Percentiles rank a stretch among this genome's conserved stretches.
Evolutionary conservation across 306 rosid genomes (phyloP).

Genomic region (Cicer arietinum): DNA sequence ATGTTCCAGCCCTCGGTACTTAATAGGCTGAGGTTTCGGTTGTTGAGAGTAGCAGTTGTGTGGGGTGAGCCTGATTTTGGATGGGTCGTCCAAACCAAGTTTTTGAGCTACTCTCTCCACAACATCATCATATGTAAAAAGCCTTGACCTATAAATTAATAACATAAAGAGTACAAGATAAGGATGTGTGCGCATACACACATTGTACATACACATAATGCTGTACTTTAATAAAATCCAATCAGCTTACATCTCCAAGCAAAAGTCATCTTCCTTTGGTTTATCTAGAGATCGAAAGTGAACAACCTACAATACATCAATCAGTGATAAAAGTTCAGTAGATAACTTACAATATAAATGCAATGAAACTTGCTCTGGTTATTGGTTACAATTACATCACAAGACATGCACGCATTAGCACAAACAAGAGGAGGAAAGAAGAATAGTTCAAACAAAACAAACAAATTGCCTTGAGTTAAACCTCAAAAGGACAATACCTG

Average conservation of each 20-base stretch:
- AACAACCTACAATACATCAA: conserved; percentile 70
- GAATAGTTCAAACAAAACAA: conserved; percentile 12
- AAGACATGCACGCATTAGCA: conserved; percentile 13
- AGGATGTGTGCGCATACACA: conserved; percentile 8
- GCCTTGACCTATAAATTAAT: conserved; percentile 73
- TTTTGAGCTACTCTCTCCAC: conserved; percentile 83
- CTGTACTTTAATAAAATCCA: conserved; percentile 40
- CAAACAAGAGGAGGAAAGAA: neutral
- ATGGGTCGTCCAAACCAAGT: conserved; percentile 83
- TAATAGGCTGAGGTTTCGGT: conserved; percentile 91
- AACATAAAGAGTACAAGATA: conserved; percentile 15
- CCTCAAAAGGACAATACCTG: conserved; percentile 62
- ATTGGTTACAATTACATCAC: neutral
- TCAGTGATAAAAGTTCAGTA: conserved; percentile 21
- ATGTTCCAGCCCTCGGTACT: conserved; percentile 82
- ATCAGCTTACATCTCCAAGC: conserved; percentile 74
- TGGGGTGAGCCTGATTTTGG: conserved; percentile 84
- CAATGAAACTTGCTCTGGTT: neutral
- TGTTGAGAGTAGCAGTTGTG: conserved; percentile 95
- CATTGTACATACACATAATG: neutral
- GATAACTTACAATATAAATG: conserved; percentile 22
- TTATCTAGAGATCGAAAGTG: conserved; percentile 85
- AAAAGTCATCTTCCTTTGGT: conserved; percentile 91
- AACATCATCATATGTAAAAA: conserved; percentile 85
- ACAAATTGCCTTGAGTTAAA: conserved; percentile 19